A percentile compares a stretch with the other conserved stretches of the same genome.
Evolutionary conservation across 805 yeast genomes (phyloP).

Genomic region (Pichia gijzeniarum): DNA sequence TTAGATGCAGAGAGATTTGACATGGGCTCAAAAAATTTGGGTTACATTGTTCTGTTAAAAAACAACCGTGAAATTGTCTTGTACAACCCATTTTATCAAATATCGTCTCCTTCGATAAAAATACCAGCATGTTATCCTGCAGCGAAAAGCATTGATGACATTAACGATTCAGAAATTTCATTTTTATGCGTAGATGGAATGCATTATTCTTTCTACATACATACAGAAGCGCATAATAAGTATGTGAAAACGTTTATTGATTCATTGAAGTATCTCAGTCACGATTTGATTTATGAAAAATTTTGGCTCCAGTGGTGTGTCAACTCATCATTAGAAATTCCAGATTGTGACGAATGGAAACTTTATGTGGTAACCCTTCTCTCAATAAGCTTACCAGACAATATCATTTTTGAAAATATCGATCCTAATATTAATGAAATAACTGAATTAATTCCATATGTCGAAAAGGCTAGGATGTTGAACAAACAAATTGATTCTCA

Average conservation of each 20-base stretch:
- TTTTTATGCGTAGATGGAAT: conserved; percentile 18
- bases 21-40: conserved; percentile 31
- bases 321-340: conserved; percentile 37
- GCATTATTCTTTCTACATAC: conserved; percentile 30
- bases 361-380: conserved; percentile 48
- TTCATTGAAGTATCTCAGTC: conserved; percentile 47
- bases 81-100: conserved; percentile 52
- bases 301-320: conserved; percentile 62
- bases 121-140: conserved; percentile 21
- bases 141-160: conserved; percentile 19
- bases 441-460: conserved; percentile 23
- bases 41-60: conserved; percentile 39
- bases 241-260: conserved; percentile 41
- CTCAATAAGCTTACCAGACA: conserved; percentile 44
- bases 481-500: conserved; percentile 1
- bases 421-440: conserved; percentile 18
- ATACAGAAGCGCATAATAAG: conserved; percentile 39
- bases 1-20: conserved; percentile 36
- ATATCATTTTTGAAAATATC: conserved; percentile 20
- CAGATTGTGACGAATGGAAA: conserved; percentile 49
- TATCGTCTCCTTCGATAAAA: conserved; percentile 33
- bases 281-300: conserved; percentile 49
- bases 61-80: conserved; percentile 33
- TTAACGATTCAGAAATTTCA: conserved; percentile 22
- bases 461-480: conserved; percentile 16